Evolutionary conservation across 345 rosid genomes (phyloP), one percentile per base, ranked within the genome.

Genomic region (Adansonia digitata): DNA sequence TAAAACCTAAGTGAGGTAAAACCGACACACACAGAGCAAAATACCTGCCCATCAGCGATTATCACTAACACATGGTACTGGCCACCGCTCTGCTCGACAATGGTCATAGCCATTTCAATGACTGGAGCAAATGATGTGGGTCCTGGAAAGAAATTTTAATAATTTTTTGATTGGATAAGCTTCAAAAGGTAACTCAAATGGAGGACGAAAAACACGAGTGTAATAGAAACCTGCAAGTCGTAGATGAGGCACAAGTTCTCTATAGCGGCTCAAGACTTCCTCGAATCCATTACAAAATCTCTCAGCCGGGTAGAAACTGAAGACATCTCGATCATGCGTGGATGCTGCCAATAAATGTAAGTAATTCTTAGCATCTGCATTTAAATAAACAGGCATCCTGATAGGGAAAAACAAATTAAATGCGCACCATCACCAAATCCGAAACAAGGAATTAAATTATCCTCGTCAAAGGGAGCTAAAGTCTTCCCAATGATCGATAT

Each of bases 1-100:
- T 45, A 45, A 45, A 45, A 11, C 12, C 49, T 45, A 45, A 45
- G 15, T 45, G 49, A 43, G 10, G 48, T 2, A 45, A 9, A 45
- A 45, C n/a, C n/a, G n/a, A n/a, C n/a, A n/a, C n/a, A n/a, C 49
- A 45, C 2, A 11, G 15, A 45, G 49, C 45, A 48, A 46, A 70
- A 34, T 86, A 95, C 99, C 99, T 93, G 99, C 7, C 99, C 99
- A 78, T 96, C 99, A 40, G 45, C 45, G 12, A 9, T 45, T 8
- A 45, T 45, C 49, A 45, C 49, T 45, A 45, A 45, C 14, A 45
- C 49, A 11, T 45, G 49, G 49, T 45, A 45, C 49, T 45, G 49
- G 49, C 49, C 49, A 45, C 49, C 15, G 49, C 49, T 45, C 49
- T 45, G 13, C 49, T 45, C 49, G 12, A 45, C 49, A 45, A 45